Base-by-base conservation (phyloP, 345 rosid species). In the Salix arbutifolia region DNA sequence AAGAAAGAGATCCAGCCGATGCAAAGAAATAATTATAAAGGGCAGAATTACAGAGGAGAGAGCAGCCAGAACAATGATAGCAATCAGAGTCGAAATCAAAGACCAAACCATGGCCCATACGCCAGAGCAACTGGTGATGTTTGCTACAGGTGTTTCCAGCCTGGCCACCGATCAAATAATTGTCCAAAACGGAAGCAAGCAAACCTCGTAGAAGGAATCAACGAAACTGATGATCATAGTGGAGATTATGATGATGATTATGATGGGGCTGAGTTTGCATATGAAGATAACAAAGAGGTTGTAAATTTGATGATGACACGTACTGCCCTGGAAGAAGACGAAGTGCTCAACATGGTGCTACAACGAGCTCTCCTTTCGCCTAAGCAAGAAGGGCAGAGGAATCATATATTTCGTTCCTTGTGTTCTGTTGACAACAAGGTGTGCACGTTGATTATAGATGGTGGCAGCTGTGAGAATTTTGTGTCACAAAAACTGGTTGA, bases 201-300 rank as follows among this genome's bases (percentile, higher is more conserved):
- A 0, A 50, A 50, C 56, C 56, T 50, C 0, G n/a, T 50, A 50
- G 8, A 50, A 50, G 56, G 21, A 18, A 50, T 0, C 1, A 0
- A 18, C 0, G 56, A 50, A 50, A 8, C 1, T 17, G n/a, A 17
- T 50, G n/a, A 18, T 50, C 8, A 50, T 0, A 50, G n/a, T 50
- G n/a, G n/a, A 50, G 0, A 50, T 17, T 50, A 50, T 50, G 56
- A 50, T 18, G 56, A 50, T 5, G 56, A 50, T 50, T 50, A 50
- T 18, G 8, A 50, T 17, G 21, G 56, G 56, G 56, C 1, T 50
- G n/a, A 50, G n/a, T 50, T 50, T 50, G 56, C n/a, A 5, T 50
- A 50, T 50, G n/a, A 18, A 50, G 56, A 50, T 50, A 50, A 50
- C 1, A 0, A 50, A 17, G n/a, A 50, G 56, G n/a, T 50, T 5